These are phyloP conservation scores for Mortierella sp. DNA, from an alignment of 371 early-diverging fungal genomes.

Conservation along the genomic window DNA sequence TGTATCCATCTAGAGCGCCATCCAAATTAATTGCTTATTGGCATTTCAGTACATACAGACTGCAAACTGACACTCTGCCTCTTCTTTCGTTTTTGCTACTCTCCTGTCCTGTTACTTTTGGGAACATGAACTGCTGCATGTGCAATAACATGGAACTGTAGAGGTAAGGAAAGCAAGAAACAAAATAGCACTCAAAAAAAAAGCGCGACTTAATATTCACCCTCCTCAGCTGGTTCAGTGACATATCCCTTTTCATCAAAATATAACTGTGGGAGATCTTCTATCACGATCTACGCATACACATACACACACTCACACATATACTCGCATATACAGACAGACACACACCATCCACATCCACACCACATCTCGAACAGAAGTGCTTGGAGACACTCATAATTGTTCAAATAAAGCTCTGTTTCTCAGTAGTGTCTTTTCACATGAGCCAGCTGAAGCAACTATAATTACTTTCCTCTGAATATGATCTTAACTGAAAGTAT, in stretches of 20 bases:
- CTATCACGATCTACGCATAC: not conserved
- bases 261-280: too few species aligned
- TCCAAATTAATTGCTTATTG: not conserved
- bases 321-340: not conserved
- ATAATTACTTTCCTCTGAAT: not conserved
- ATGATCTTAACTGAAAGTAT: not conserved
- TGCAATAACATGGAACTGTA: conserved; percentile 8
- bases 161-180: conserved; percentile 29
- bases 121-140: not conserved
- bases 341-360: not conserved
- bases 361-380: not conserved
- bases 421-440: not conserved
- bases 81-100: not conserved
- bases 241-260: conserved; percentile 6
- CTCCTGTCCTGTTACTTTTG: conserved; percentile 1
- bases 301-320: not conserved
- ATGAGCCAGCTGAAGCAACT: not conserved
- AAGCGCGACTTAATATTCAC: conserved; percentile 14
- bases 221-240: not conserved
- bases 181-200: conserved; percentile 5
- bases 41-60: not conserved
- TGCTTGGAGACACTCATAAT: not conserved
- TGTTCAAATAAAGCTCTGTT: not conserved
- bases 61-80: not conserved
- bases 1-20: not conserved